phyloP scores from a whole-genome alignment of 2,329 filamentous ascomycete genomes.

The Cercospora sesami region DNA sequence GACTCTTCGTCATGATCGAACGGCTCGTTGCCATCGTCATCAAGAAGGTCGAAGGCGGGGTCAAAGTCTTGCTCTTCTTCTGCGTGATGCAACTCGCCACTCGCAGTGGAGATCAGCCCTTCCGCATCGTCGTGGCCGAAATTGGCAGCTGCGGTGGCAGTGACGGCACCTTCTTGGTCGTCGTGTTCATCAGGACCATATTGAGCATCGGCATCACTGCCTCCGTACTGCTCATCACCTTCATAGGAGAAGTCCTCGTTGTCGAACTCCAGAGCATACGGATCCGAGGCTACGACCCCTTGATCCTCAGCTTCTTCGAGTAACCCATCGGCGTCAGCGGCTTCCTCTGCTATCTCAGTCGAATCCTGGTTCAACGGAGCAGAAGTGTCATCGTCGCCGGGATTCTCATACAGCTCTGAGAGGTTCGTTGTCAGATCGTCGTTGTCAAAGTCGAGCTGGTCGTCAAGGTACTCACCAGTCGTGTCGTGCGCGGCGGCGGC shows the following conservation, averaged over 20 bases:
- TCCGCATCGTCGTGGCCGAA: constrained; percentile 17
- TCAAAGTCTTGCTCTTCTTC: constrained; percentile 26
- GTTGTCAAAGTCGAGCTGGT: constrained; percentile 31
- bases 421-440: constrained; percentile 29
- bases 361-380: constrained; percentile 18
- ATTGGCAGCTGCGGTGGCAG: constrained; percentile 20
- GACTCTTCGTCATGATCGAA: constrained; percentile 19
- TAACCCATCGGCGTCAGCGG: constrained; percentile 9
- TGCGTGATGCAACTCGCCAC: constrained; percentile 1
- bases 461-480: constrained; percentile 35
- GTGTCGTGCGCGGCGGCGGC: constrained; percentile 26
- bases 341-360: constrained; percentile 9
- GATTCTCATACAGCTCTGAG: constrained; percentile 27
- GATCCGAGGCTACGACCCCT: not conserved
- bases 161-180: constrained; percentile 9
- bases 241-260: constrained; percentile 22
- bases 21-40: constrained; percentile 26
- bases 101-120: not conserved
- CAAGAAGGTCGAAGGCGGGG: constrained; percentile 24
- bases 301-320: constrained; percentile 7
- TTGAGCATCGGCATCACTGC: constrained; percentile 14
- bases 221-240: constrained; percentile 16
- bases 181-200: constrained; percentile 16
- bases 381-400: constrained; percentile 27
- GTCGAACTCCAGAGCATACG: constrained; percentile 9